Evolutionary conservation across 129 eudicot species (phyloP), one percentile per base, ranked within the genome.

Genomic region (Lonicera japonica): DNA sequence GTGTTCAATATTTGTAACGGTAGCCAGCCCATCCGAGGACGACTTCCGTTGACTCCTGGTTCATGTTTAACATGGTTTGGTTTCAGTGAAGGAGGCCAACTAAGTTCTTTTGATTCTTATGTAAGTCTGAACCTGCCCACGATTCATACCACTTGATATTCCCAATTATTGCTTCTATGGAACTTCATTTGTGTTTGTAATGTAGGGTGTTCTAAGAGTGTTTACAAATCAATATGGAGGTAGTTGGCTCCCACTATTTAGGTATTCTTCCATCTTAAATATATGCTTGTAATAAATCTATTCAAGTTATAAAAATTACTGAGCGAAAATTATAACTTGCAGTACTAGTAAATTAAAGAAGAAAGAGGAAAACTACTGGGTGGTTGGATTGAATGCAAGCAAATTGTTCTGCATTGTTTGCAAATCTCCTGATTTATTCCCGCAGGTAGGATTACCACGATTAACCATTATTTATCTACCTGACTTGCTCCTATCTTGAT

Each of bases 181-280:
- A 55, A 65, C 21, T 67, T 67, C 47, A 64, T 56, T 8, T 23
- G 29, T 43, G 16, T 55, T 65, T 67, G 43, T 16, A 18, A 5
- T 43, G 58, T 62, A 94, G 99, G 99, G 96, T 58, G 73, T 94
- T 57, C 76, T 94, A 14, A 92, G 95, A 54, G 95, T 85, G 43
- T 94, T 78, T 43, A 69, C 80, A 56, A 75, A 82, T 66, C 99
- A 94, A 65, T 88, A 54, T 24, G 96, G 95, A 40, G 96, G 96
- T 58, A 83, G 86, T 45, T 94, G 99, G 99, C 59, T 88, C 58
- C 99, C 99, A 72, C 77, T 83, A 43, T 94, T 94, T 76, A 94
- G 96, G 99, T 94, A 63, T 56, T 52, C 74, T 76, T 56, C 46
- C 60, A 59, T 68, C 59, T 52, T 23, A 45, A 54, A 75, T 53